These are phyloP conservation scores for Thermomyces lanuginosus DNA, from an alignment of 2,329 filamentous ascomycete species.

Conservation along the genomic window DNA sequence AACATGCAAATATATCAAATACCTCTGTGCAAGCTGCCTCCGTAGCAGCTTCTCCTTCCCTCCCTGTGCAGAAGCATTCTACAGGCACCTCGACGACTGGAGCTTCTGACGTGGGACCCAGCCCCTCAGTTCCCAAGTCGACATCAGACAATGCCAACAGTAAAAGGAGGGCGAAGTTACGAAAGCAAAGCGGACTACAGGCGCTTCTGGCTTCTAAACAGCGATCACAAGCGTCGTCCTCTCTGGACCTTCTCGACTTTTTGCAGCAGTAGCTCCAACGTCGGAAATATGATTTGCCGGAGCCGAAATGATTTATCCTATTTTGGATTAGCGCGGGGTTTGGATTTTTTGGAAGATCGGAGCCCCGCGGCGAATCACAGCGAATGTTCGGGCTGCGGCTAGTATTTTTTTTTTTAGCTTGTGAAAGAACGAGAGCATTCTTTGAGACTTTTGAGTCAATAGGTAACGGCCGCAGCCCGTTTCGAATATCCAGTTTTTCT, in stretches of 20 bases:
- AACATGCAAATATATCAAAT: background rate
- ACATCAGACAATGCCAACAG: conserved; percentile 29
- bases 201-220: conserved; percentile 34
- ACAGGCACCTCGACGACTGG: too few species aligned
- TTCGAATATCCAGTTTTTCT: too few species aligned
- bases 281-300: conserved; percentile 2
- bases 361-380: conserved; percentile 7
- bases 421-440: background rate
- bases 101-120: conserved; percentile 4
- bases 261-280: conserved; percentile 24
- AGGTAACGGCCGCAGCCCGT: too few species aligned
- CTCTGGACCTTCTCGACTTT: conserved; percentile 39
- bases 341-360: background rate
- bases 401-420: conserved; percentile 6
- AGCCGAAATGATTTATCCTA: conserved; percentile 5
- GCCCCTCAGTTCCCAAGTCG: conserved; percentile 6
- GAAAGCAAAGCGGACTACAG: conserved; percentile 38
- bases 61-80: too few species aligned
- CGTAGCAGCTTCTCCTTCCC: conserved; percentile 8
- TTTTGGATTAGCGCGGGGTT: conserved; percentile 21
- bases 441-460: background rate
- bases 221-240: conserved; percentile 16
- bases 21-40: too few species aligned
- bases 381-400: conserved; percentile 7
- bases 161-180: conserved; percentile 39